These are phyloP conservation scores for Salix purpurea DNA, from an alignment of 345 rosid genomes.

Conservation along the genomic window DNA sequence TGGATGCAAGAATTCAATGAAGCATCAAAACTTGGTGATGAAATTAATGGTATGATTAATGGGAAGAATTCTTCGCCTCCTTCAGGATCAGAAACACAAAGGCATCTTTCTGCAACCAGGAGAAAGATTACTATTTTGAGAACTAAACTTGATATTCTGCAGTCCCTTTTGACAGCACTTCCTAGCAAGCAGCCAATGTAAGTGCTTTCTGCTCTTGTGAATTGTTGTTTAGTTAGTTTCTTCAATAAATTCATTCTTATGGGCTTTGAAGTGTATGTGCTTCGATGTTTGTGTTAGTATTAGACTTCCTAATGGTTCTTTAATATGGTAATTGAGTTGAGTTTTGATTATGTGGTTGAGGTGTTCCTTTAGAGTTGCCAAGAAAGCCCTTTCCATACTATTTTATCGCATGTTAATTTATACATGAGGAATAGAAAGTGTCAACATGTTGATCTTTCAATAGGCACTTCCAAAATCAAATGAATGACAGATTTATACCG, in stretches of 20 bases:
- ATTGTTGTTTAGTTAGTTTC: not conserved
- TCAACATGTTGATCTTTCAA: not conserved
- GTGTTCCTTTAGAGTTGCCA: not conserved
- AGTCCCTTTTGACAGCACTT: slow-evolving; percentile 63
- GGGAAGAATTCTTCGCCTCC: slow-evolving; percentile 50
- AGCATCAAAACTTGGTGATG: slow-evolving; percentile 70
- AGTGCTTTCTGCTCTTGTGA: not conserved
- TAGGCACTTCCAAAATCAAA: not conserved
- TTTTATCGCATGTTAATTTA: not conserved
- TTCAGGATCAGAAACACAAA: slow-evolving; percentile 81
- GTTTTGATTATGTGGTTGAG: not conserved
- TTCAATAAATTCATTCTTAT: not conserved
- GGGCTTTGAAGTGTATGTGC: not conserved
- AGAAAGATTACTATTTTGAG: slow-evolving; percentile 89
- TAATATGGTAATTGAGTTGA: not conserved
- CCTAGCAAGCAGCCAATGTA: slow-evolving; percentile 75
- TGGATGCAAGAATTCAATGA: slow-evolving; percentile 87
- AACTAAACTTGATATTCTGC: slow-evolving; percentile 75
- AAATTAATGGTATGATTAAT: slow-evolving; percentile 75
- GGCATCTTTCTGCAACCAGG: slow-evolving; percentile 75
- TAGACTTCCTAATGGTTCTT: not conserved
- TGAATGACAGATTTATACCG: not conserved
- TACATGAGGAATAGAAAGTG: not conserved
- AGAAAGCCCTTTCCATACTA: not conserved
- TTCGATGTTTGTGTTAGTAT: not conserved